Evolutionary conservation across 495 filamentous ascomycete genomes (phyloP).

Genomic region (Chlorociboria aeruginascens): DNA sequence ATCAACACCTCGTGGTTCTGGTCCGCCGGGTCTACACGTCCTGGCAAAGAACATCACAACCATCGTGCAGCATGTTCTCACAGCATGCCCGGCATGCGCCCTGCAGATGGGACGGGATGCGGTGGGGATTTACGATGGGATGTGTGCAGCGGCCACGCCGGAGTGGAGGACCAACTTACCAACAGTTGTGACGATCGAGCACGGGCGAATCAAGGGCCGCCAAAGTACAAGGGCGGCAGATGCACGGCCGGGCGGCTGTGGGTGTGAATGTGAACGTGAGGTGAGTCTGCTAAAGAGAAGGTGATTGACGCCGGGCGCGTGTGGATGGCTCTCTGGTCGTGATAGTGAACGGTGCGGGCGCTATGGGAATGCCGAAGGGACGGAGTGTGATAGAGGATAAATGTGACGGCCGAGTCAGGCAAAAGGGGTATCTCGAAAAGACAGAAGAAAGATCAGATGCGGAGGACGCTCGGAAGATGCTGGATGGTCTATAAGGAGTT

Average conservation of each 20-base stretch:
- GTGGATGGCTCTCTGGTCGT: not conserved
- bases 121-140: not conserved
- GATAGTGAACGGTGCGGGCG: constrained; percentile 14
- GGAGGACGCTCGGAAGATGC: constrained; percentile 18
- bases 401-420: not conserved
- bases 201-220: too few relatives aligned
- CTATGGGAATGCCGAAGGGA: not conserved
- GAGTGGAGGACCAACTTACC: too few relatives aligned
- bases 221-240: too few relatives aligned
- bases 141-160: not conserved
- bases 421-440: constrained; percentile 15
- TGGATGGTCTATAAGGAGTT: constrained; percentile 5
- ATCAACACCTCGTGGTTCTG: too few relatives aligned
- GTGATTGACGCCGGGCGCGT: not conserved
- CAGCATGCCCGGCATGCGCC: too few relatives aligned
- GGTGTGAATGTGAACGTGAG: not conserved
- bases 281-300: not conserved
- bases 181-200: too few relatives aligned
- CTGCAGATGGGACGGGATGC: too few relatives aligned
- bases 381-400: not conserved
- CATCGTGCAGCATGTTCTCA: too few relatives aligned
- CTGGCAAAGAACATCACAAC: too few relatives aligned
- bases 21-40: too few relatives aligned
- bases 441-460: constrained; percentile 1
- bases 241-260: not conserved